Evolutionary conservation across 1,284 basidiomycete species (phyloP).

Genomic region (Ceratobasidium sp.): DNA sequence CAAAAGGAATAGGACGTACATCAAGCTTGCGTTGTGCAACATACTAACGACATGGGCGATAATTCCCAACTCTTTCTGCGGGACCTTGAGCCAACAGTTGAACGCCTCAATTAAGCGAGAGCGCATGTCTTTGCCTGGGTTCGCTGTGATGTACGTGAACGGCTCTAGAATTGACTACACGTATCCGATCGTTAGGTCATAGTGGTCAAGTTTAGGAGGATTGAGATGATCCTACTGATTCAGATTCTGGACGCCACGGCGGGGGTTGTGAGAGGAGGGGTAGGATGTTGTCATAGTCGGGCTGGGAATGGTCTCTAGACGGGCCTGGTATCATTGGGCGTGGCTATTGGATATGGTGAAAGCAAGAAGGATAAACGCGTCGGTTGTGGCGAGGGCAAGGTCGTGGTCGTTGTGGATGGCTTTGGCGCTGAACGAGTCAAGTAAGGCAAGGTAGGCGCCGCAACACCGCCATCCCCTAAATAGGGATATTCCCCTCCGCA

Average conservation of each 20-base stretch:
- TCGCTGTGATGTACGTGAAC: conserved; percentile 84
- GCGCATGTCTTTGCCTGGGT: conserved; percentile 94
- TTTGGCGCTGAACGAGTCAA: conserved; percentile 14
- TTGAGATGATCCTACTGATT: conserved; percentile 48
- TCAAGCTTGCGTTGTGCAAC: conserved; percentile 93
- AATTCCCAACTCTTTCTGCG: conserved; percentile 71
- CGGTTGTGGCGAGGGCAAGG: background rate
- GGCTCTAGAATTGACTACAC: conserved; percentile 89
- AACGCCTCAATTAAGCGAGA: conserved; percentile 92
- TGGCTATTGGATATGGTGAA: background rate
- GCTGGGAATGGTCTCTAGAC: background rate
- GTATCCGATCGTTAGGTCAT: too few relatives aligned
- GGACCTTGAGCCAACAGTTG: conserved; percentile 91
- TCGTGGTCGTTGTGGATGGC: background rate
- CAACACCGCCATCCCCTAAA: too few relatives aligned
- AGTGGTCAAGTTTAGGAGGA: background rate
- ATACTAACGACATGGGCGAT: conserved; percentile 89
- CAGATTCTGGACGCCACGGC: conserved; percentile 50
- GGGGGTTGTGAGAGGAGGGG: conserved; percentile 51
- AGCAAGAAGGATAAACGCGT: too few relatives aligned
- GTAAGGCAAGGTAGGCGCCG: background rate
- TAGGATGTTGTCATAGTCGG: conserved; percentile 47
- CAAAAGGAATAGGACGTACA: conserved; percentile 64
- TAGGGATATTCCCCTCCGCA: too few relatives aligned
- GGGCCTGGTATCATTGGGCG: background rate